Evolutionary conservation across 2,329 filamentous ascomycete species (phyloP).

Genomic region (Fusarium incarnatum): DNA sequence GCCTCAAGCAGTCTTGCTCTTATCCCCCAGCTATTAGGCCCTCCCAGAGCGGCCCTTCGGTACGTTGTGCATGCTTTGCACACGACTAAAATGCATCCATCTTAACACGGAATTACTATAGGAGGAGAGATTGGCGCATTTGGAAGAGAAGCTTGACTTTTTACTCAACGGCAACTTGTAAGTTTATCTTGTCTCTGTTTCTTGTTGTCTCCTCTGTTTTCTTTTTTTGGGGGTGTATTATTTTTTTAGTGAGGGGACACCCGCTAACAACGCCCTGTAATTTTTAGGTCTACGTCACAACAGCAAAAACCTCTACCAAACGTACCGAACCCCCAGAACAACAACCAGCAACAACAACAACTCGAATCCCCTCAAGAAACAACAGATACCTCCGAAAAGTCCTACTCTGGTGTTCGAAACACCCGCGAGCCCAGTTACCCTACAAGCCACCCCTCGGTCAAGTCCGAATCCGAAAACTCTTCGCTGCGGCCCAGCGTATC

Average conservation of each 20-base stretch:
- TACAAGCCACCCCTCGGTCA: constrained; percentile 41
- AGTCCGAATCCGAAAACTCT: constrained; percentile 46
- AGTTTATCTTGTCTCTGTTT: not conserved
- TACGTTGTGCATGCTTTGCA: constrained; percentile 47
- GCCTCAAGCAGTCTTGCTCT: constrained; percentile 60
- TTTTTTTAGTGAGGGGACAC: constrained; percentile 23
- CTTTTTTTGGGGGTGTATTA: constrained; percentile 30
- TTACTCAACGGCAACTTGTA: constrained; percentile 58
- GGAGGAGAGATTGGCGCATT: constrained; percentile 63
- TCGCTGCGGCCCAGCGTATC: constrained; percentile 47
- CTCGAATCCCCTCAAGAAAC: constrained; percentile 49
- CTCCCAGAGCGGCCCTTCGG: constrained; percentile 57
- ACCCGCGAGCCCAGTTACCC: constrained; percentile 41
- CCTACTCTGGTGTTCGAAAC: constrained; percentile 49
- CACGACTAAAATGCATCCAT: constrained; percentile 9
- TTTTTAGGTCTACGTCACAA: constrained; percentile 44
- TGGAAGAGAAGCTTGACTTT: constrained; percentile 65
- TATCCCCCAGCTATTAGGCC: constrained; percentile 56
- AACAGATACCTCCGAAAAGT: constrained; percentile 50
- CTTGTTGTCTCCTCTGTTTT: constrained; percentile 4
- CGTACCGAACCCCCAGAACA: constrained; percentile 14
- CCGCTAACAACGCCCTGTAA: not conserved
- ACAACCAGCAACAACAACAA: constrained; percentile 21
- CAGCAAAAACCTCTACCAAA: constrained; percentile 20
- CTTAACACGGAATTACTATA: constrained; percentile 45